phyloP scores from a whole-genome alignment of 768 basidiomycete genomes.

The Hygrocybe coccinea region DNA sequence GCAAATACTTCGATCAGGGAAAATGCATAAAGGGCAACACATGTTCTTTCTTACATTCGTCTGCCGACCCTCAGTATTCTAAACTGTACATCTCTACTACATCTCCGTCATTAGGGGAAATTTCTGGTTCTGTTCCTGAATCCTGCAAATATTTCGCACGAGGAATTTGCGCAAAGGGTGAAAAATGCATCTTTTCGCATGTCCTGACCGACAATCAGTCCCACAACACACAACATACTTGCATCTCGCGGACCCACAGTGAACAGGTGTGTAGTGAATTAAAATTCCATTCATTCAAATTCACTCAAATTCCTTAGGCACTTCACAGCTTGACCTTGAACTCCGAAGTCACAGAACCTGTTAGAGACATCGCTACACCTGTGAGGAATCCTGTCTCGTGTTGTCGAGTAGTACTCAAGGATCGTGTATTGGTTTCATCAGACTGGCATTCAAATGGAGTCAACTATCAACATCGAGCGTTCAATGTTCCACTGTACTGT shows the following conservation, averaged over 20 bases:
- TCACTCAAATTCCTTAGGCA: too few species aligned
- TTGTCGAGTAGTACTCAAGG: too few species aligned
- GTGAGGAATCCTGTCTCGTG: too few species aligned
- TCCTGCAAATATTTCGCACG: too few species aligned
- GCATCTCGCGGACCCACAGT: too few species aligned
- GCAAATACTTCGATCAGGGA: slow-evolving; percentile 8
- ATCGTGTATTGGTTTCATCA: not conserved
- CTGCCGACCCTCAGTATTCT: not conserved
- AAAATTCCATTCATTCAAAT: too few species aligned
- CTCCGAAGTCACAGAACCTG: too few species aligned
- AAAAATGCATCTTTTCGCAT: not conserved
- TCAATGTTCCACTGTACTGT: slow-evolving; percentile 27
- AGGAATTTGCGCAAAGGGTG: too few species aligned
- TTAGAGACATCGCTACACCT: too few species aligned
- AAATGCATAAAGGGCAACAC: slow-evolving; percentile 5
- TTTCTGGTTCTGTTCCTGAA: not conserved
- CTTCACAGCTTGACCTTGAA: too few species aligned
- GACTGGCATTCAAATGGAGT: not conserved
- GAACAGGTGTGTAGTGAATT: too few species aligned
- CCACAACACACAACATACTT: not conserved
- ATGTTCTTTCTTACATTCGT: slow-evolving; percentile 6
- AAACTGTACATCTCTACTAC: not conserved
- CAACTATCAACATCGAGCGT: slow-evolving; percentile 19
- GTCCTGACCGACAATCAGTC: not conserved
- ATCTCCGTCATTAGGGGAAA: not conserved